These are phyloP conservation scores for Hanseniaspora clermontiae DNA, from an alignment of 805 yeast genomes.

Conservation along the genomic window DNA sequence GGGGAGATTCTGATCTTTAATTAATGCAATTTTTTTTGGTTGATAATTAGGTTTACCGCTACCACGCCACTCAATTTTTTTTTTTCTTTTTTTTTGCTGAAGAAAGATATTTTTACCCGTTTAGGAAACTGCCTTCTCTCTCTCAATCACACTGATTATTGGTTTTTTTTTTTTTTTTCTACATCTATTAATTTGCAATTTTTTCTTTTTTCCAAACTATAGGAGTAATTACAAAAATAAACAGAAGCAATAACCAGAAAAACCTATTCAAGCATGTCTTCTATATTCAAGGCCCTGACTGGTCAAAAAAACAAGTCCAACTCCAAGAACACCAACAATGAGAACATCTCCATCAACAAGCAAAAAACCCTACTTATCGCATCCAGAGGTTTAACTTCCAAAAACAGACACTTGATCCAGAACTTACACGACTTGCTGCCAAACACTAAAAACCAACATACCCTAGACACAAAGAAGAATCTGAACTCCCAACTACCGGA, in stretches of 20 bases:
- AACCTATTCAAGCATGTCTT: conserved; percentile 39
- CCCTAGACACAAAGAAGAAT: conserved; percentile 84
- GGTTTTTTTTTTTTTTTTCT: too few species aligned
- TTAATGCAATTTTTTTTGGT: too few species aligned
- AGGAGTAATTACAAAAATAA: neutral
- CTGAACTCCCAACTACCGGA: conserved; percentile 71
- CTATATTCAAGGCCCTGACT: conserved; percentile 52
- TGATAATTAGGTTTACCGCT: neutral
- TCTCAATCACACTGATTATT: neutral
- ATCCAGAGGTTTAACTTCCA: conserved; percentile 85
- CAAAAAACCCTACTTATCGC: conserved; percentile 82
- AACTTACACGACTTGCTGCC: conserved; percentile 74
- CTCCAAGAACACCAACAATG: conserved; percentile 23
- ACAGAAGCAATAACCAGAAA: neutral
- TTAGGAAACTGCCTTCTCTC: neutral
- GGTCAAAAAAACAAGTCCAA: conserved; percentile 34
- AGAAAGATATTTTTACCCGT: neutral
- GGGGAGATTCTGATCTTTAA: too few species aligned
- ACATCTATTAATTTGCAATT: too few species aligned
- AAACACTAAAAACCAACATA: conserved; percentile 92
- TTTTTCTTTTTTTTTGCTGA: too few species aligned
- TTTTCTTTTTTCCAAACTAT: neutral
- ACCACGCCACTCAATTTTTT: neutral
- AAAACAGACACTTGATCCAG: conserved; percentile 87
- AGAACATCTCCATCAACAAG: conserved; percentile 57